These are phyloP conservation scores for Arthrobotrys musiformis DNA, from an alignment of 2,329 filamentous ascomycete species.

Conservation along the genomic window DNA sequence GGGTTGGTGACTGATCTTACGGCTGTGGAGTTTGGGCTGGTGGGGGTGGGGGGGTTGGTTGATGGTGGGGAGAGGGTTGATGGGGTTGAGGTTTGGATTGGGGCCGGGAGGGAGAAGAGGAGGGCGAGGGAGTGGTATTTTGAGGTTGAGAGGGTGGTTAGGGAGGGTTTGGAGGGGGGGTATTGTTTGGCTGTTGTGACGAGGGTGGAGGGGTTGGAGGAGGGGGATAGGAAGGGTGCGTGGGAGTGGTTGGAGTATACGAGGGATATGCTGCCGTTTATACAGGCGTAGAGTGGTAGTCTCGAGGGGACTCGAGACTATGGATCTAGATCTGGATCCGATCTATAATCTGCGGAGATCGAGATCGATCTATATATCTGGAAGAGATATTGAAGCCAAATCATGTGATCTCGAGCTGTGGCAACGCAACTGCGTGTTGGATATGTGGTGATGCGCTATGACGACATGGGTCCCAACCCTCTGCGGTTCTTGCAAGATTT, in stretches of 20 bases:
- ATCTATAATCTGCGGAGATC: neutral
- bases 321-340: neutral
- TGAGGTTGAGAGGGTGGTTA: constrained; percentile 47
- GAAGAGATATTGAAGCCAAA: neutral
- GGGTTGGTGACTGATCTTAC: constrained; percentile 58
- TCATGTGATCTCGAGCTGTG: constrained; percentile 3
- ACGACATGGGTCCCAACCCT: constrained; percentile 38
- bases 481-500: too few relatives aligned
- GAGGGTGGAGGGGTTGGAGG: constrained; percentile 45
- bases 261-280: constrained; percentile 43
- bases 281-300: neutral
- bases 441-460: constrained; percentile 46
- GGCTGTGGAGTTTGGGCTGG: constrained; percentile 57
- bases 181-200: constrained; percentile 41
- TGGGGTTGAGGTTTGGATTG: constrained; percentile 53
- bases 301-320: neutral
- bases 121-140: constrained; percentile 51
- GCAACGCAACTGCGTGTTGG: constrained; percentile 9
- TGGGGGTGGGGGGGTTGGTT: constrained; percentile 40
- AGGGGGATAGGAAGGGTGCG: constrained; percentile 45
- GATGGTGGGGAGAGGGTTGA: constrained; percentile 29
- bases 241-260: constrained; percentile 57
- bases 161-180: constrained; percentile 55
- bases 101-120: constrained; percentile 25
- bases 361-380: neutral